phyloP scores from a whole-genome alignment of 2,329 filamentous ascomycete species.

The Aspergillus tamarii region DNA sequence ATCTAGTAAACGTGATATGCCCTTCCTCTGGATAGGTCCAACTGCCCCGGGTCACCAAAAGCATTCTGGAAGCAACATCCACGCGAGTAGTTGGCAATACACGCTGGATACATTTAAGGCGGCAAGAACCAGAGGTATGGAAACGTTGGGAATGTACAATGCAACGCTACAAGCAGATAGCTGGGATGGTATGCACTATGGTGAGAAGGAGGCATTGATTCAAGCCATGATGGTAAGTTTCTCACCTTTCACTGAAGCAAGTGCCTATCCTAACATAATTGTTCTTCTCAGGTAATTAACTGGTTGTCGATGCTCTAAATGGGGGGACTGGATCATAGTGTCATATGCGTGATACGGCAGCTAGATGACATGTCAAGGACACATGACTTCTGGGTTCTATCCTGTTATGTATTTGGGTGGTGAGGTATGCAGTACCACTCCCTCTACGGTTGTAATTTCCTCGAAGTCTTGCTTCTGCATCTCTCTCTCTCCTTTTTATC shows the following conservation, averaged over 20 bases:
- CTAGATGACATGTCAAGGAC: neutral
- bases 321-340: neutral
- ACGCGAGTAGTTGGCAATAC: constrained; percentile 45
- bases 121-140: constrained; percentile 41
- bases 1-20: constrained; percentile 40
- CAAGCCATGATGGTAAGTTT: constrained; percentile 48
- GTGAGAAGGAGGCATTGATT: constrained; percentile 45
- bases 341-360: neutral
- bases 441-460: neutral
- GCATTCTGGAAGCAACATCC: constrained; percentile 28
- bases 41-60: constrained; percentile 43
- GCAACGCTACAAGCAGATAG: constrained; percentile 45
- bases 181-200: constrained; percentile 43
- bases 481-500: neutral
- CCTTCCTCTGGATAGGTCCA: constrained; percentile 49
- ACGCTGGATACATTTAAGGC: constrained; percentile 37
- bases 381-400: neutral
- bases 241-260: constrained; percentile 6
- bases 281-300: constrained; percentile 24
- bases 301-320: constrained; percentile 25
- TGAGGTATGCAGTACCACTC: constrained; percentile 1
- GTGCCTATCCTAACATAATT: constrained; percentile 6
- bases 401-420: neutral
- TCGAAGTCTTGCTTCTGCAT: neutral
- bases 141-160: constrained; percentile 49